Evolutionary conservation across 2,329 filamentous ascomycete species (phyloP), one percentile per base, ranked within the genome.

Genomic region (Akanthomyces dipterigenus): DNA sequence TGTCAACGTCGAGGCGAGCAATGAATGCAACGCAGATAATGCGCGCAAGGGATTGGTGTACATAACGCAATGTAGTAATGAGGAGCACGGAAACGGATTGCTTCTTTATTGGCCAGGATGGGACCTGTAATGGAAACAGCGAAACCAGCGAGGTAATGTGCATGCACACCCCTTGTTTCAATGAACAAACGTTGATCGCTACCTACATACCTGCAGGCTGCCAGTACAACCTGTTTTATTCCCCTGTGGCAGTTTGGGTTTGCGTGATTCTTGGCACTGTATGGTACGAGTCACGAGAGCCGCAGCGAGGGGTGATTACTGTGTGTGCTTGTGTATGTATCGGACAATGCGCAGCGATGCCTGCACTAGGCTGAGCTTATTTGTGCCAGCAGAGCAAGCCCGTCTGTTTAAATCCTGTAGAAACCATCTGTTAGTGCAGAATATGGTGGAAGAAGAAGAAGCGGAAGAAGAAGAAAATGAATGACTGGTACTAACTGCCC

Each of bases 261-360:
- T 49, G 34, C 28, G 55, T 49, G 43, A 40, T 57, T 57, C 55
- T 57, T 57, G 55, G 55, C 55, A 31, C n/a, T 46, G 12, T 20
- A 12, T 48, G 26, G 31, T 57, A 43, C 43, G 55, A 28, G 26
- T 20, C 48, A 43, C 43, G 55, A 28, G 43, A 38, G 55, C 20
- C 42, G 26, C 16, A 3, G 43, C 14, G 22, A 46, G 14, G 24
- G 24, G 22, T 24, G 24, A 11, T 18, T 5, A 4, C 45, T 11
- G 6, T 24, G 9, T 22, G 2, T 43, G 7, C 16, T n/a, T 7
- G n/a, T n/a, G n/a, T n/a, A n/a, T 34, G 8, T 34, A 9, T 11
- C 7, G n/a, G n/a, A n/a, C 31, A 6, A 34, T 9, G 31, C 8
- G 31, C 31, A 11, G 43, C 11, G 8, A 24, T 7, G 8, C n/a